Evolutionary conservation across 1,284 basidiomycete species (phyloP), one percentile per base, ranked within the genome.

Genomic region (Ganoderma boninense): DNA sequence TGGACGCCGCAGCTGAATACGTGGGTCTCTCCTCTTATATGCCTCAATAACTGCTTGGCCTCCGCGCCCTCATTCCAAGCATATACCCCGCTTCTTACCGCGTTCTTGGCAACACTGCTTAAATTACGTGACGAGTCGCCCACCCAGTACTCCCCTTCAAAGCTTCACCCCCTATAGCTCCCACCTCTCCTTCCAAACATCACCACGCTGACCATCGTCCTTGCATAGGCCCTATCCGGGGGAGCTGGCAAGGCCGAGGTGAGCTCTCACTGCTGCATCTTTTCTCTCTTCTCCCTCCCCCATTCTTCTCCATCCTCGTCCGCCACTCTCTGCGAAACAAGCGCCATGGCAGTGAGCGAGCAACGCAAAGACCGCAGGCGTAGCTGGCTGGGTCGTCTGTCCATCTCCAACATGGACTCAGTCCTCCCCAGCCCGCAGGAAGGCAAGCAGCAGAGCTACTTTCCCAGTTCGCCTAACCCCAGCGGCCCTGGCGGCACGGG

Each of bases 391-490:
- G 75, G 76, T 66, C 78, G 80, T 71, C 79, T 80, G 73, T 73
- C 71, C 67, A 69, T 72, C 29, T 72, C 71, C 64, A 64, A 67
- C 67, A 78, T 74, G 65, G 74, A 76, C 60, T 56, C 73, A 26
- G 60, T 66, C 38, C 77, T 82, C n/a, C 77, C 77, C 61, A 72
- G 80, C 20, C 78, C 82, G 18, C 73, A 75, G 69, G 82, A 83
- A 73, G 82, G 82, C 68, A 77, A 79, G 52, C 77, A 78, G 71
- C 76, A 77, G 65, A 77, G 77, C 8, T 80, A 81, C 69, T 42
- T 57, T 29, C 60, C 73, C 29, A 63, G 42, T 67, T 61, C 73
- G 29, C 69, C 70, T 8, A 61, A 43, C 65, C 74, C 72, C 14
- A 66, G 72, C 61, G 69, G 69, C 66, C 67, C 71, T 64, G 74